Evolutionary conservation across 371 early-diverging fungal species (phyloP), one percentile per base, ranked within the genome.

Genomic region (Haplosporangium sp.): DNA sequence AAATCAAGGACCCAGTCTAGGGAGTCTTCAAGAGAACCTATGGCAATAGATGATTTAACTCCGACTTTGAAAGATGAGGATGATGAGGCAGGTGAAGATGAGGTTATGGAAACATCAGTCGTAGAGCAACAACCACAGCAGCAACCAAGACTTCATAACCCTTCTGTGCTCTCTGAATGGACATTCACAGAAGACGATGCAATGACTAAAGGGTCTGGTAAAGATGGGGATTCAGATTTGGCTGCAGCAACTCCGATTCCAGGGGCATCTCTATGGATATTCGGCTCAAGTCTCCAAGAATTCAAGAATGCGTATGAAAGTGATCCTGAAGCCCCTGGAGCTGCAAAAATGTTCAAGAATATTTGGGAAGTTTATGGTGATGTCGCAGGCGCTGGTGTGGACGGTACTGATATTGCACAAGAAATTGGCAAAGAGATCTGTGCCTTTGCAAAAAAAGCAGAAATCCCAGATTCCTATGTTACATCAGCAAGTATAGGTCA

Each of bases 191-290:
- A 74, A n/a, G 79, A 73, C 38, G 35, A 52, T 6, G 15, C 55
- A 0, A 40, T 45, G 37, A 35, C 48, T 7, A 38, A 65, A 10
- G 62, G 57, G 34, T 20, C 66, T 6, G 56, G 56, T 3, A 65
- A 61, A 15, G 65, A 55, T n/a, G 57, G 62, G 10, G 20, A 40
- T 42, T 15, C 74, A 10, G 60, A 42, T 4, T 59, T 69, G 2
- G 39, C 47, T 10, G 19, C 64, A 6, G 55, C 59, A 0, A 57
- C 74, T 1, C 74, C 81, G 6, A 52, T 74, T 0, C 81, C 74
- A 13, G 81, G 72, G 4, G 76, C 82, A 6, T 82, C 82, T 0
- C 76, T 82, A 9, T 82, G 82, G 82, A 75, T 82, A 27, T 82
- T 82, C 59, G 82, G 82, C 4, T 45, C 67, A 5, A 66, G 69